phyloP scores from a whole-genome alignment of 768 basidiomycete species.

The Phaffia tasmanica region DNA sequence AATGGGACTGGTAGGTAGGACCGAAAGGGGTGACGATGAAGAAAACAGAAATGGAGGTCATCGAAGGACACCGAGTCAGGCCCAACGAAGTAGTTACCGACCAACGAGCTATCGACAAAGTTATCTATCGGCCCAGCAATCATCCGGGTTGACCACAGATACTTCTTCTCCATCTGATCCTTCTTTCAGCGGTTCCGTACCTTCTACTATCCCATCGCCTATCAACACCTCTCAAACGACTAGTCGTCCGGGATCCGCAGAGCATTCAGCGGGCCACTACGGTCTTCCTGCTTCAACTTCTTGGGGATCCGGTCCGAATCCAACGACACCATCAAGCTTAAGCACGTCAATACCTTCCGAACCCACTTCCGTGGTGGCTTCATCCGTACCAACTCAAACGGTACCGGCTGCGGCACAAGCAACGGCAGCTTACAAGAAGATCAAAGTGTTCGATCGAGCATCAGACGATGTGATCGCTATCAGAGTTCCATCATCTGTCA shows the following conservation, averaged over 20 bases:
- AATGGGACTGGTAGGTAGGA: neutral
- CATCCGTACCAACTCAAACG: neutral
- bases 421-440: conserved; percentile 52
- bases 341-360: conserved; percentile 17
- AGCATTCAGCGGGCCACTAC: too few species aligned
- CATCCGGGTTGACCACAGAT: too few species aligned
- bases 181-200: too few species aligned
- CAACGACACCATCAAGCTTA: neutral
- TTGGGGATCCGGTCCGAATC: too few species aligned
- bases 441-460: conserved; percentile 90
- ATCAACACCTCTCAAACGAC: too few species aligned
- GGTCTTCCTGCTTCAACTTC: too few species aligned
- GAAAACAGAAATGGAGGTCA: neutral
- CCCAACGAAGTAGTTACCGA: too few species aligned
- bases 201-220: too few species aligned
- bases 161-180: too few species aligned
- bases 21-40: conserved; percentile 3
- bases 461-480: conserved; percentile 95
- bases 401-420: neutral
- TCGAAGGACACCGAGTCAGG: neutral
- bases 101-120: neutral
- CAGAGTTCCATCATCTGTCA: conserved; percentile 84
- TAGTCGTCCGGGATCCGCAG: too few species aligned
- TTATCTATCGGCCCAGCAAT: neutral
- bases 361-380: conserved; percentile 1